Base-by-base conservation (phyloP, 2,329 filamentous ascomycete species). In the Cladosporium velox region DNA sequence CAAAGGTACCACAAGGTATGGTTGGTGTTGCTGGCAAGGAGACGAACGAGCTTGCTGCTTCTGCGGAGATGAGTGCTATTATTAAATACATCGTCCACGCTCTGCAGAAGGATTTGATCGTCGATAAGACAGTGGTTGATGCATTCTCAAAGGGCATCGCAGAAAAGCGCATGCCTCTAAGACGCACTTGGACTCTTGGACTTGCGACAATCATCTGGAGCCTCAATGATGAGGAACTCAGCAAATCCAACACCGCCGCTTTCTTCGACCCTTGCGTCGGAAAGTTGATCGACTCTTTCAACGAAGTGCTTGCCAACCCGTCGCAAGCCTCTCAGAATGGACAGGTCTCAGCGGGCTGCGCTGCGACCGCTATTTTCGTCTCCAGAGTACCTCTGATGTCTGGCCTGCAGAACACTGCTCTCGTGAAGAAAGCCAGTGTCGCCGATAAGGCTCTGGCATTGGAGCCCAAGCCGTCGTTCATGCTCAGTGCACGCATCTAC, bases 401-500 rank as follows among this genome's bases (percentile, higher is more conserved):
- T 7, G 82, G 84, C 44, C 81, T 87, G 15, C 86, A 88, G 61
- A 83, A 85, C 71, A 79, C 85, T 51, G 74, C 84, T 3, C 77
- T 89, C 41, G 77, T 86, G 26, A 90, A 90, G 72, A 89, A 88
- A 72, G 84, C 86, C 28, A 82, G 86, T 34, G 79, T 93, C 30
- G 77, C 85, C 28, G 86, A 88, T 59, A 88, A 92, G 71, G 87
- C 87, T 12, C 83, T 96, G 67, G 83, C 84, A 1, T 77, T 88
- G 44, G 88, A 89, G n/a, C 88, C 91, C 0, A 97, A 96, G 76
- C 89, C 91, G 15, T 96, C 94, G 0, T 95, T 96, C 76, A 81
- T 98, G 24, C 83, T 98, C 6, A 97, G 91, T 73, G 86, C 90
- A 38, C 90, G 91, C 68, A 87, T 97, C 5, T 98, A 95, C 78